Evolutionary conservation across 768 basidiomycete species (phyloP).

Genomic region (Suillus fuscotomentosus): DNA sequence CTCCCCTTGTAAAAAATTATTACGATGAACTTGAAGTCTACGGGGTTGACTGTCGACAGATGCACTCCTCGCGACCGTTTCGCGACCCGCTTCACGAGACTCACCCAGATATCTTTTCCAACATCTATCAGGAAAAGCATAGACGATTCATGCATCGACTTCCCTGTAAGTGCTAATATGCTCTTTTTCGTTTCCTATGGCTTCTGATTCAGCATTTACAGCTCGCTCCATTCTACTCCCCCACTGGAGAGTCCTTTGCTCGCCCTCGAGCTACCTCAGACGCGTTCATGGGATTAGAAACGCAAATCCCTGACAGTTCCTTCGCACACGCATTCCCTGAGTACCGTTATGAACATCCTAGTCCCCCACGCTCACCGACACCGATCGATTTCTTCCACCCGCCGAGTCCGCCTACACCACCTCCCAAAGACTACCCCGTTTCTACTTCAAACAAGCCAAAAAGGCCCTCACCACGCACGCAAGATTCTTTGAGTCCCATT

Average conservation of each 20-base stretch:
- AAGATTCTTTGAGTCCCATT: not conserved
- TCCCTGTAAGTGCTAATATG: slow-evolving; percentile 20
- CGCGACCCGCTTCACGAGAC: slow-evolving; percentile 17
- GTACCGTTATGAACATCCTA: not conserved
- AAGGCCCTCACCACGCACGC: not conserved
- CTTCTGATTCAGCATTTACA: slow-evolving; percentile 11
- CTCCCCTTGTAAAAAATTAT: not conserved
- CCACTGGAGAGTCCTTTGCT: slow-evolving; percentile 11
- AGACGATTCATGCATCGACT: slow-evolving; percentile 28
- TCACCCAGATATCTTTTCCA: slow-evolving; percentile 31
- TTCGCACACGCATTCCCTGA: not conserved
- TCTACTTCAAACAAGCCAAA: not conserved
- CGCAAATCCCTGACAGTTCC: not conserved
- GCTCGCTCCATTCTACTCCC: slow-evolving; percentile 23
- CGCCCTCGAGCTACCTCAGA: slow-evolving; percentile 16
- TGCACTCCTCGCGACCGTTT: slow-evolving; percentile 28
- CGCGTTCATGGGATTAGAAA: not conserved
- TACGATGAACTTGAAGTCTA: slow-evolving; percentile 31
- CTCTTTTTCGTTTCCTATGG: not conserved
- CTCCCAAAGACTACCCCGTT: not conserved
- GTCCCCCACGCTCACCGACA: slow-evolving; percentile 2
- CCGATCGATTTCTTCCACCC: slow-evolving; percentile 1
- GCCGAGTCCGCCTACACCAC: not conserved
- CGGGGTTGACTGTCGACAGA: slow-evolving; percentile 30
- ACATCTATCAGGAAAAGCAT: slow-evolving; percentile 31